Evolutionary conservation across 352 stramenopile species (phyloP).

Genomic region (Hyaloperonospora arabidopsidis): DNA sequence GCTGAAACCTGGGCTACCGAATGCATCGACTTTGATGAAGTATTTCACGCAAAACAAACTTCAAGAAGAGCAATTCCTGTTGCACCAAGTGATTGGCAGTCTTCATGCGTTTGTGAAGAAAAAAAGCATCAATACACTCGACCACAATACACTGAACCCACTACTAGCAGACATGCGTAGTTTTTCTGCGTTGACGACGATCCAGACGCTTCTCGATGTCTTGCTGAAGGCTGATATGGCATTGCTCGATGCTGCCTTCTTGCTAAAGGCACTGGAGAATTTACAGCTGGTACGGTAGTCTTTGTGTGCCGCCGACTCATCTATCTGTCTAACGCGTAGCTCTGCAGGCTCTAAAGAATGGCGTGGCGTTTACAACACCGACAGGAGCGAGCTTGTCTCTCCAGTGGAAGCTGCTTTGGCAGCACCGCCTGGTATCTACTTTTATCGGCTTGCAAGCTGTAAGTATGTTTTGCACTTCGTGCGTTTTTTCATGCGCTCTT

Average conservation of each 20-base stretch:
- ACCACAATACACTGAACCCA: conserved; percentile 43
- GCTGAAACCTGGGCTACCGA: conserved; percentile 45
- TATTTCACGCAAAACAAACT: conserved; percentile 84
- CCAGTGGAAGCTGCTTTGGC: conserved; percentile 62
- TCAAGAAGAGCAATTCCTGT: conserved; percentile 79
- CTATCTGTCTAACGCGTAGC: conserved; percentile 8
- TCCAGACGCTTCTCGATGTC: conserved; percentile 67
- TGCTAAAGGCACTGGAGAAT: conserved; percentile 53
- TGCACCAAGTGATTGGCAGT: conserved; percentile 70
- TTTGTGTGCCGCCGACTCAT: not conserved
- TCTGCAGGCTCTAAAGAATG: conserved; percentile 42
- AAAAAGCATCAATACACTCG: conserved; percentile 38
- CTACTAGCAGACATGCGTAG: conserved; percentile 61
- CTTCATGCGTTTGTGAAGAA: conserved; percentile 72
- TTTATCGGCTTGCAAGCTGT: conserved; percentile 57
- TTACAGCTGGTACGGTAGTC: conserved; percentile 43
- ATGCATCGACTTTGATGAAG: conserved; percentile 60
- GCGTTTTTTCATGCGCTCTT: no score
- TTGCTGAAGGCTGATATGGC: conserved; percentile 57
- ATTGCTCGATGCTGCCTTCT: conserved; percentile 44
- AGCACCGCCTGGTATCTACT: conserved; percentile 50
- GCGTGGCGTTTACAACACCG: conserved; percentile 48
- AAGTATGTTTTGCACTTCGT: conserved; percentile 6
- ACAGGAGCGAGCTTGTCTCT: conserved; percentile 53
- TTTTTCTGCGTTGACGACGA: conserved; percentile 52